A percentile compares a stretch with the other conserved stretches of the same genome.
Conservation (phyloP, 352 stramenopile species). For the Phytophthora sojae region DNA sequence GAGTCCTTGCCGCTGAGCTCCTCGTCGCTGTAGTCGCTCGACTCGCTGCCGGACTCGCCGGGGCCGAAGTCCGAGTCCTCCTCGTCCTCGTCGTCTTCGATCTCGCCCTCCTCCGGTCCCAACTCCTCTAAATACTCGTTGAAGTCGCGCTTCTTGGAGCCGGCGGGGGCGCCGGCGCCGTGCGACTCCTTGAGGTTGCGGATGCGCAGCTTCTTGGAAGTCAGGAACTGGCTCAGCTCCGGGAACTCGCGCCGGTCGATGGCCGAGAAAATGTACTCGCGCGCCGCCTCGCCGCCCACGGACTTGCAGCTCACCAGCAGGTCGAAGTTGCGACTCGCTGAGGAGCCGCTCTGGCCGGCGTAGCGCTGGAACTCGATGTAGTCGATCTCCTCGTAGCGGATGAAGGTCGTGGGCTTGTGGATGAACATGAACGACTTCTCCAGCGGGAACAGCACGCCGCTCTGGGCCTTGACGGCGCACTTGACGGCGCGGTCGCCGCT, state of each 20-base stretch:
- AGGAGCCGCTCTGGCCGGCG: conserved; percentile 87
- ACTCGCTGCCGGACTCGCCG: conserved; percentile 67
- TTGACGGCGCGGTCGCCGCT: conserved; percentile 90
- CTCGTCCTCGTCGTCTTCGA: conserved; percentile 90
- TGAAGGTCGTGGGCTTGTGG: conserved; percentile 98
- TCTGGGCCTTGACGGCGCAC: conserved; percentile 95
- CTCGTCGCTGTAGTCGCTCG: conserved; percentile 88
- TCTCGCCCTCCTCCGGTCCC: conserved; percentile 87
- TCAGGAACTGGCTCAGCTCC: conserved; percentile 95
- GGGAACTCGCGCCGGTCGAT: conserved; percentile 97
- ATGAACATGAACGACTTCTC: conserved; percentile 99
- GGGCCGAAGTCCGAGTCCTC: conserved; percentile 95
- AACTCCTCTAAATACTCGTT: conserved; percentile 85
- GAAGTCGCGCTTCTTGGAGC: conserved; percentile 79
- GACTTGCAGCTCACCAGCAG: conserved; percentile 93
- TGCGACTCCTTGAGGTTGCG: conserved; percentile 93
- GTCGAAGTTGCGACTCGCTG: conserved; percentile 96
- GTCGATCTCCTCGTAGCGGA: conserved; percentile 99
- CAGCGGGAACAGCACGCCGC: conserved; percentile 97
- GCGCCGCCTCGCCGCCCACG: conserved; percentile 78
- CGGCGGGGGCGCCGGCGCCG: conserved; percentile 33
- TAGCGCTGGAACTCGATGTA: conserved; percentile 99
- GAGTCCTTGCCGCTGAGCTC: conserved; percentile 82
- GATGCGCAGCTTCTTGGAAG: conserved; percentile 95
- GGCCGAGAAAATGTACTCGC: conserved; percentile 96